phyloP scores from a whole-genome alignment of 2,329 filamentous ascomycete species.

The Amylocarpus encephaloides region DNA sequence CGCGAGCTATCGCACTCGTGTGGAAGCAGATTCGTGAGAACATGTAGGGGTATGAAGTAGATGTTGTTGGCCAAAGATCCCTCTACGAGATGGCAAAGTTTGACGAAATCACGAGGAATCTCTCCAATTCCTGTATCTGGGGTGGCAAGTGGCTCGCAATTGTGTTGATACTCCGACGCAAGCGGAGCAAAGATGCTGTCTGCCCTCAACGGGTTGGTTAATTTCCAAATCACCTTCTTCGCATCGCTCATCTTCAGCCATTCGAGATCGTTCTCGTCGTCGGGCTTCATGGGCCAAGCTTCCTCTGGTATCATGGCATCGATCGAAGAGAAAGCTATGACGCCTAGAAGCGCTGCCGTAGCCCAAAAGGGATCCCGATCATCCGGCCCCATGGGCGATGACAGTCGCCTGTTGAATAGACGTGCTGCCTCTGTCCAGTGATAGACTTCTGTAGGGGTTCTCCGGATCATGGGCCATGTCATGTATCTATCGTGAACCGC shows the following conservation, averaged over 20 bases:
- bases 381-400: slow-evolving; percentile 30
- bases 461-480: slow-evolving; percentile 17
- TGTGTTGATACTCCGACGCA: neutral
- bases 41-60: slow-evolving; percentile 12
- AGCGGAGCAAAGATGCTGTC: slow-evolving; percentile 41
- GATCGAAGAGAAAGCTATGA: slow-evolving; percentile 40
- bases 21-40: slow-evolving; percentile 7
- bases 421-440: slow-evolving; percentile 43
- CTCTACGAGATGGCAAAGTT: slow-evolving; percentile 10
- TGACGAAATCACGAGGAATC: slow-evolving; percentile 11
- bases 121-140: slow-evolving; percentile 1
- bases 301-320: slow-evolving; percentile 38
- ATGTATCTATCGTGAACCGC: slow-evolving; percentile 47
- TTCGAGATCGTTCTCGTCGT: slow-evolving; percentile 40
- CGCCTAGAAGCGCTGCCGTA: slow-evolving; percentile 41
- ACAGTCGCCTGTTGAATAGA: slow-evolving; percentile 42
- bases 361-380: slow-evolving; percentile 45
- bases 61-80: slow-evolving; percentile 10
- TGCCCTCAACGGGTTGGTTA: slow-evolving; percentile 42
- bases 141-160: neutral
- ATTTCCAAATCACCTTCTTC: slow-evolving; percentile 47
- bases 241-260: slow-evolving; percentile 53
- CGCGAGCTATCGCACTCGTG: slow-evolving; percentile 33
- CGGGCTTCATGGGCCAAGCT: slow-evolving; percentile 50
- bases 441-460: slow-evolving; percentile 34